Base-by-base conservation (phyloP, 129 eudicot genomes). In the Ambrosia artemisiifolia region DNA sequence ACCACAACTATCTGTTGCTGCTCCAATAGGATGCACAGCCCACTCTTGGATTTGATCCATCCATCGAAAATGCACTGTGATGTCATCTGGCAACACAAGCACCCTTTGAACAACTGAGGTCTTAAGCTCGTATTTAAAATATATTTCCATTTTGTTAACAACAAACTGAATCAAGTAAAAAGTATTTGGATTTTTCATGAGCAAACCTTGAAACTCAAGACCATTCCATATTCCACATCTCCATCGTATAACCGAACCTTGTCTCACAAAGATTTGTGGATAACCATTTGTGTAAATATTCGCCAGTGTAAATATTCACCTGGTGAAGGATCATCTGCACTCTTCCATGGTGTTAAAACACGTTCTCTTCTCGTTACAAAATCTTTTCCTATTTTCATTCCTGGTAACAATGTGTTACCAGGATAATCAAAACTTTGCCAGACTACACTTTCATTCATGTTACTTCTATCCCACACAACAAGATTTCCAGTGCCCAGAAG, bases 391-490 rank as follows among this genome's bases (percentile, higher is more conserved):
- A 80, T 24, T 62, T 63, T 80, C 83, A 74, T 74, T 63, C 80
- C 83, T 50, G 83, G 74, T 30, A 80, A 64, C 2, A 79, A 2
- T 17, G 78, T 69, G 69, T 80, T 28, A 17, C 36, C 63, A 2
- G 80, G 83, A 14, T 61, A 53, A 75, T 80, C 83, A 62, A 80
- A 75, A 68, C 80, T 80, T 61, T 80, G 80, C 83, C 83, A 80
- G 7, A 80, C 54, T 3, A 16, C 63, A 11, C 47, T 70, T 43
- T 54, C 46, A 1, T 51, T 47, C 11, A 5, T 70, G 11, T 38
- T 73, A 54, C 34, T 20, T 51, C 62, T 19, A 51, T 75, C 65
- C 77, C 64, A 69, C 44, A 80, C 19, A 44, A 80, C 70, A 56
- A 80, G 77, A 70, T 80, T 80, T 32, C 77, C 79, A 0, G 32